phyloP scores from a whole-genome alignment of 2,329 filamentous ascomycete genomes.

The Aspergillus bombycis region DNA sequence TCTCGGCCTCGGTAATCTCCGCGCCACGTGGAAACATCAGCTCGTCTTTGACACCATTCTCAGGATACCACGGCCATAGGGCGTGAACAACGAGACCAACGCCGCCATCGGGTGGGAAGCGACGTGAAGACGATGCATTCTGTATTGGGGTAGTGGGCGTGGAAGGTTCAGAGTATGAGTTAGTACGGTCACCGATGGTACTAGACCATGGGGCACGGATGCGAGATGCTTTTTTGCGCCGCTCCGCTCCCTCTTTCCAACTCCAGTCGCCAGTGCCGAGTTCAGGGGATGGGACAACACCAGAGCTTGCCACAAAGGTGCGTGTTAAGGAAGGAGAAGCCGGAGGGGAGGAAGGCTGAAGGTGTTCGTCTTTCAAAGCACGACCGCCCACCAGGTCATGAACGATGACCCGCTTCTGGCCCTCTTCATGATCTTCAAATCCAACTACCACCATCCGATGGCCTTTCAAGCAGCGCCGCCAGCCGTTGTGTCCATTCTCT shows the following conservation, averaged over 20 bases:
- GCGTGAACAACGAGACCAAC: constrained; percentile 66
- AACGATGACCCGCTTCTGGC: constrained; percentile 69
- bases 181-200: constrained; percentile 11
- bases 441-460: constrained; percentile 84
- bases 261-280: constrained; percentile 42
- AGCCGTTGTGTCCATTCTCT: constrained; percentile 78
- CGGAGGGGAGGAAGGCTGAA: constrained; percentile 30
- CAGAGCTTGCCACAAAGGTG: not conserved
- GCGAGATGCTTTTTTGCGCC: constrained; percentile 43
- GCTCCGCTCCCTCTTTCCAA: constrained; percentile 46
- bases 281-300: constrained; percentile 31
- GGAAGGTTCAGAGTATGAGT: constrained; percentile 10
- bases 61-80: constrained; percentile 78
- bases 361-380: constrained; percentile 64
- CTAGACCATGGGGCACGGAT: constrained; percentile 23
- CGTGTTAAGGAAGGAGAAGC: constrained; percentile 3
- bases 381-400: constrained; percentile 77
- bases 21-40: constrained; percentile 81
- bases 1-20: constrained; percentile 79
- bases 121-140: constrained; percentile 20
- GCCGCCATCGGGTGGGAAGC: constrained; percentile 77
- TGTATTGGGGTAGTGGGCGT: constrained; percentile 63
- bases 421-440: constrained; percentile 70
- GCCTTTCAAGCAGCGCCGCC: constrained; percentile 77
- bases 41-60: constrained; percentile 64